Base-by-base conservation (phyloP, 2,329 filamentous ascomycete species). In the Exophiala xenobiotica region DNA sequence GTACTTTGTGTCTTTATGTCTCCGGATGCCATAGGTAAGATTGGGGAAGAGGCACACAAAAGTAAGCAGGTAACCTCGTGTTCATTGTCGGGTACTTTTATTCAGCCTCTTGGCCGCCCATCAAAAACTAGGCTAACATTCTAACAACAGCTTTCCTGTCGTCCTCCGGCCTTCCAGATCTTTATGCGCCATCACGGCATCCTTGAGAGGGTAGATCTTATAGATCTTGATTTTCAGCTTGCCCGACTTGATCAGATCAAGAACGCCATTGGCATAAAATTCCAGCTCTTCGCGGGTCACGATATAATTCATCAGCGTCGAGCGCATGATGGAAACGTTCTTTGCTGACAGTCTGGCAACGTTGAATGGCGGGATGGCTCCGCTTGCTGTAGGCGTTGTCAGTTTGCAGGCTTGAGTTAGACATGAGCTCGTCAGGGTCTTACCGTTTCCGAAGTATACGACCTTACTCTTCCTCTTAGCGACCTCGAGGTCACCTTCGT, bases 161-260 rank as follows among this genome's bases (percentile, higher is more conserved):
- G 89, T 93, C 75, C 86, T 88, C 62, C 90, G 78, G 35, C 87
- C 80, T 70, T 95, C 87, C 38, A 96, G 77, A 68, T 96, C 89
- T 67, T 78, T 70, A 57, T 95, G 90, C 9, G 89, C 90, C 61
- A 80, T 75, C 27, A 77, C 81, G 26, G 86, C 82, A 38, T 96
- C 85, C 62, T 82, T 79, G 33, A 96, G 73, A 4, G 86, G 81
- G 67, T 96, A 96, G 0, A 85, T 74, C 57, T 90, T 81, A 67
- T 95, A 87, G 23, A 95, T 80, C 54, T 78, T 79, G 12, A 90
- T 78, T 56, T 88, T 82, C 42, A 95, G 67, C 64, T 88, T 84
- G 48, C 84, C 82, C 46, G 82, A 78, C 54, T 77, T 70, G 47
- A 96, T 78, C 63, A 91, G 79, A 7, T 79, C 77, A 64, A 92